Conservation (phyloP, 2,329 filamentous ascomycete genomes). For the Fusarium sp. region DNA sequence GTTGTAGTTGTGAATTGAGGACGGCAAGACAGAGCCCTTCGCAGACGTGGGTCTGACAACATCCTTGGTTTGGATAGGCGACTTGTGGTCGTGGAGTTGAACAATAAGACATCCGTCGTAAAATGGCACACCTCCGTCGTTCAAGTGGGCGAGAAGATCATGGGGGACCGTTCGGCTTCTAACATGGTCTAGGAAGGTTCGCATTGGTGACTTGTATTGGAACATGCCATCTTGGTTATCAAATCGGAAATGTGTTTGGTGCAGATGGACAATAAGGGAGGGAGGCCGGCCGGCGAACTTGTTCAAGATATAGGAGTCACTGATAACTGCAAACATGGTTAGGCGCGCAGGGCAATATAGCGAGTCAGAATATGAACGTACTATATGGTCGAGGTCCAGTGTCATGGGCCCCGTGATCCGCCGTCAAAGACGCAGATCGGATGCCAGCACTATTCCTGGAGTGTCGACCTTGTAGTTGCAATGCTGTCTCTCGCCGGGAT, state of each 20-base stretch:
- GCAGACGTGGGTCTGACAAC: conserved; percentile 63
- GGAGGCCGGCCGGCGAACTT: conserved; percentile 82
- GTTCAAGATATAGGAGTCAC: conserved; percentile 82
- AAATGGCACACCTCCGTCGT: conserved; percentile 78
- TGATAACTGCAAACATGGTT: conserved; percentile 70
- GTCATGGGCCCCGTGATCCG: conserved; percentile 57
- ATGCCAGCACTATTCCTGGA: conserved; percentile 66
- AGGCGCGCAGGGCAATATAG: conserved; percentile 14
- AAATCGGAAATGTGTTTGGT: conserved; percentile 89
- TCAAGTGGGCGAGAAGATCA: conserved; percentile 85
- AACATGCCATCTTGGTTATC: conserved; percentile 95
- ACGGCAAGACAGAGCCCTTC: conserved; percentile 74
- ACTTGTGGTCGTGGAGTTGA: conserved; percentile 89
- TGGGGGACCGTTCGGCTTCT: conserved; percentile 84
- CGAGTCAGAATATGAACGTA: conserved; percentile 49
- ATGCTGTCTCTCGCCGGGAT: conserved; percentile 68
- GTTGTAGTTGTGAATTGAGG: conserved; percentile 94
- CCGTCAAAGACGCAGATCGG: conserved; percentile 62
- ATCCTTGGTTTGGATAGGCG: conserved; percentile 72
- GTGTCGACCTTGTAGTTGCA: conserved; percentile 60
- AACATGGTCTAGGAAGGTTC: conserved; percentile 81
- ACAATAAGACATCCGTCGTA: conserved; percentile 98
- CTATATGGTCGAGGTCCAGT: conserved; percentile 67
- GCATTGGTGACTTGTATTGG: conserved; percentile 93
- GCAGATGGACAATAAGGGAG: conserved; percentile 87